Evolutionary conservation across 306 rosid genomes (phyloP).

Genomic region (Rubus parviflorus): DNA sequence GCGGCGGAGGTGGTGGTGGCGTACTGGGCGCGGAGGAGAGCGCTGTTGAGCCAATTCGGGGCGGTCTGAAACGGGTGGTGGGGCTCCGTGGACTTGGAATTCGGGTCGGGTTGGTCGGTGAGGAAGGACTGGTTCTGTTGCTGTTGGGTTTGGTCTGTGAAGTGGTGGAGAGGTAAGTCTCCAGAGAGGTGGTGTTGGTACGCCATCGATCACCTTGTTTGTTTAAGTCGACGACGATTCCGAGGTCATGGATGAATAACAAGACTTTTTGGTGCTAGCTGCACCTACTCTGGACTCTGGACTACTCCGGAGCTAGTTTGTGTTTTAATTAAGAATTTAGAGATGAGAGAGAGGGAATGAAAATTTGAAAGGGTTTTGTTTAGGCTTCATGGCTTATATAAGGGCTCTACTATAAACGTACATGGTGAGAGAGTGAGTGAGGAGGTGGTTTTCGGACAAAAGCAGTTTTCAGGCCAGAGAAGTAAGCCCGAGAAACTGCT

Average conservation of each 20-base stretch:
- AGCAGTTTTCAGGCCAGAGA: slow-evolving; percentile 36
- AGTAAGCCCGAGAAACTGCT: not conserved
- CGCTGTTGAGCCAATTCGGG: slow-evolving; percentile 98
- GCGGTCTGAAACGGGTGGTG: slow-evolving; percentile 60
- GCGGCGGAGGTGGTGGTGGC: slow-evolving; percentile 18
- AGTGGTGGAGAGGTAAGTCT: slow-evolving; percentile 79
- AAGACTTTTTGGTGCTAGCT: no score
- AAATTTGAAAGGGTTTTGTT: slow-evolving; percentile 18
- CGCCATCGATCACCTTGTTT: slow-evolving; percentile 50
- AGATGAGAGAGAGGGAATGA: slow-evolving; percentile 20
- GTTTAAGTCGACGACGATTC: not conserved
- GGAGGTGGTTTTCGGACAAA: slow-evolving; percentile 16
- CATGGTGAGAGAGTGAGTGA: slow-evolving; percentile 10
- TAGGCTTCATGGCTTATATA: not conserved
- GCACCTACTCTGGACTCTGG: no score
- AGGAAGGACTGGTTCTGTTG: slow-evolving; percentile 8
- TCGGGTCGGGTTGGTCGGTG: slow-evolving; percentile 49
- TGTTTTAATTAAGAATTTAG: not conserved
- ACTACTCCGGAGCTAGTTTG: no score
- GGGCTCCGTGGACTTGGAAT: slow-evolving; percentile 35
- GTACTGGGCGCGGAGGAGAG: slow-evolving; percentile 74
- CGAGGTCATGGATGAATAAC: slow-evolving; percentile 20
- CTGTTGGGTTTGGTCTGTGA: slow-evolving; percentile 58
- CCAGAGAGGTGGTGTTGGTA: slow-evolving; percentile 71
- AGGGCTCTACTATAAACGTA: slow-evolving; percentile 30